Base-by-base conservation (phyloP, 1,139 yeast species). In the Pichia sp. region DNA sequence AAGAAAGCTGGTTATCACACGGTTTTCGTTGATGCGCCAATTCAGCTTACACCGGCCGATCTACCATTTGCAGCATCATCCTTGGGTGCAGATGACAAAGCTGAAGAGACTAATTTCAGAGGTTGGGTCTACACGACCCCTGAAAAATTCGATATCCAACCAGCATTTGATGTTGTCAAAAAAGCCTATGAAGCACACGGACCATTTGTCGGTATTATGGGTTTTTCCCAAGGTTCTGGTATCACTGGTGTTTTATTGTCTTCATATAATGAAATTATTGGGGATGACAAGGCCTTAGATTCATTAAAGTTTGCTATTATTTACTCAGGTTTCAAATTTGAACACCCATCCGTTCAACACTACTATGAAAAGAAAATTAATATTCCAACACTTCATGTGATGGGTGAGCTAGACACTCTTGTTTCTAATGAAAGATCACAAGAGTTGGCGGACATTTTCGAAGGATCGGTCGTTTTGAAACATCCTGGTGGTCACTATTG, bases 151-250 rank as follows among this genome's bases (percentile, higher is more conserved):
- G 64, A 65, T 34, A 57, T 72, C 11, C 68, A 67, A 33, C 64
- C 67, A 11, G 73, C 85, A 3, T 62, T 80, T 41, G 66, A 68
- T 9, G 69, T 73, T n/a, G 72, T 90, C 28, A 66, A 71, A 29
- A 63, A 69, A 1, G 71, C 81, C 46, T 79, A 86, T 52, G 68
- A 71, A 40, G 66, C 70, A 49, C 71, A 87, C 51, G 97, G 97
- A 0, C 97, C 97, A 0, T 88, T 82, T 58, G 82, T 80, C 46
- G 97, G 97, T 3, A 71, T 90, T 31, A 66, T 92, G 45, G 97
- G 97, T 3, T 92, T 90, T 60, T 82, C 94, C 26, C 97, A 92
- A 62, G 98, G 98, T 51, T 94, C 96, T 1, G 95, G 95, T 4
- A 67, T 92, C 60, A 77, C 94, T 1, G 78, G 80, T 4, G 67